These are phyloP conservation scores for Corylus heterophylla DNA, from an alignment of 306 rosid genomes.

Conservation along the genomic window DNA sequence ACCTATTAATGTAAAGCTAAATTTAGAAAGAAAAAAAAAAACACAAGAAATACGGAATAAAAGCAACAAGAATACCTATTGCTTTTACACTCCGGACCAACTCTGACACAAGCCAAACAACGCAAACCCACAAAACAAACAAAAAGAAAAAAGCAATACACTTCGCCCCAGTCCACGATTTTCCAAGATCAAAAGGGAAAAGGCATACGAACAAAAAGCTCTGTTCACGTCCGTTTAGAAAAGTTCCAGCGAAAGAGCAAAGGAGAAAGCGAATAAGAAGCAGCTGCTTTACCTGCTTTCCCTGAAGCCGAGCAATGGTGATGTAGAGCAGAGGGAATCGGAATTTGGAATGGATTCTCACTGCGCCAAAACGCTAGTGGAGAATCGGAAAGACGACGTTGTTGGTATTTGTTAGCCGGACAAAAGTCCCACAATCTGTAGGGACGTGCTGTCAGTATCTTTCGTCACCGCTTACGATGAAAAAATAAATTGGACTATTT, in stretches of 20 bases:
- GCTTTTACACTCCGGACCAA: background rate
- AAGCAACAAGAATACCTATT: background rate
- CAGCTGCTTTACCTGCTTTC: background rate
- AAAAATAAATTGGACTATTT: background rate
- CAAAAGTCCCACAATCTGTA: background rate
- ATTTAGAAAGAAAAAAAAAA: background rate
- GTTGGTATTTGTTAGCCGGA: background rate
- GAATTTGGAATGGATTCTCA: background rate
- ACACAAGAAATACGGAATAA: background rate
- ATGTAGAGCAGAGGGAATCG: background rate
- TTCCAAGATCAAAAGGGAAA: background rate
- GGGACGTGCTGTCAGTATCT: background rate
- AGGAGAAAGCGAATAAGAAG: background rate
- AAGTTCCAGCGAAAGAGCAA: background rate
- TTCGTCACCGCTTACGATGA: background rate
- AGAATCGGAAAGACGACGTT: background rate
- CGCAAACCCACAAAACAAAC: background rate
- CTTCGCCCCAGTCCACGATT: background rate
- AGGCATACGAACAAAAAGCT: background rate
- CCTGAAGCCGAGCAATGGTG: background rate
- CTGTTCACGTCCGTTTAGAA: background rate
- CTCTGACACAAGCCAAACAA: background rate
- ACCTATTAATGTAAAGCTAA: background rate
- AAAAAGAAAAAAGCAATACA: background rate
- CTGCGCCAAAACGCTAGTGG: background rate